These are phyloP conservation scores for Myxozyma kluyveri DNA, from an alignment of 805 yeast genomes.

Conservation along the genomic window DNA sequence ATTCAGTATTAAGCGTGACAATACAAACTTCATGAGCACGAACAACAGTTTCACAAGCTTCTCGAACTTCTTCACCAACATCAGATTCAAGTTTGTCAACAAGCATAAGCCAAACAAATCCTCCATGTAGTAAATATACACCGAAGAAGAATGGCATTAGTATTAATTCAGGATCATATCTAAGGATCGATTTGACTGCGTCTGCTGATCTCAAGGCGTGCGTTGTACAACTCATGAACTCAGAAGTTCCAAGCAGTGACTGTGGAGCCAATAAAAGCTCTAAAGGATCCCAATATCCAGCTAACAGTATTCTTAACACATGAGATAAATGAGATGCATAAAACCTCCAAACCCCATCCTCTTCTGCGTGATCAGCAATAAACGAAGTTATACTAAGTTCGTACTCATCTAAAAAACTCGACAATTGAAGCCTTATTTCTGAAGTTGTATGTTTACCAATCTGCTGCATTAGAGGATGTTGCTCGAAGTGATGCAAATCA, in stretches of 20 bases:
- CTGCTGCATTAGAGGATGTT: slow-evolving; percentile 32
- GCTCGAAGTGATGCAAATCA: slow-evolving; percentile 31
- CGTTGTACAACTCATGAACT: slow-evolving; percentile 28
- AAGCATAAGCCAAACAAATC: slow-evolving; percentile 33
- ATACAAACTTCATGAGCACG: slow-evolving; percentile 38
- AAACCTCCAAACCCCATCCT: slow-evolving; percentile 11
- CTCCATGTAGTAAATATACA: slow-evolving; percentile 35
- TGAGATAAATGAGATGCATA: slow-evolving; percentile 26
- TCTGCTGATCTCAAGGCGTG: slow-evolving; percentile 35
- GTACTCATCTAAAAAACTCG: slow-evolving; percentile 10
- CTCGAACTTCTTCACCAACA: slow-evolving; percentile 31
- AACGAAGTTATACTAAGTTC: slow-evolving; percentile 2
- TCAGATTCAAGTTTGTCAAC: slow-evolving; percentile 33
- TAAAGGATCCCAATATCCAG: slow-evolving; percentile 37
- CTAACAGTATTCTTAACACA: slow-evolving; percentile 33
- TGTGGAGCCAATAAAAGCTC: slow-evolving; percentile 32
- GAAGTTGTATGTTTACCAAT: slow-evolving; percentile 1
- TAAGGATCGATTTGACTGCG: slow-evolving; percentile 30
- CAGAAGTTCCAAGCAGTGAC: slow-evolving; percentile 27
- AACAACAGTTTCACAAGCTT: slow-evolving; percentile 36
- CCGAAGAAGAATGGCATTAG: slow-evolving; percentile 38
- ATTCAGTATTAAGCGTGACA: slow-evolving; percentile 35
- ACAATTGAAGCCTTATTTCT: slow-evolving; percentile 13
- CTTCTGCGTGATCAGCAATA: slow-evolving; percentile 5
- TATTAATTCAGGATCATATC: slow-evolving; percentile 34